Conservation (phyloP, 1,284 basidiomycete species). For the Ceratobasidium sp. region DNA sequence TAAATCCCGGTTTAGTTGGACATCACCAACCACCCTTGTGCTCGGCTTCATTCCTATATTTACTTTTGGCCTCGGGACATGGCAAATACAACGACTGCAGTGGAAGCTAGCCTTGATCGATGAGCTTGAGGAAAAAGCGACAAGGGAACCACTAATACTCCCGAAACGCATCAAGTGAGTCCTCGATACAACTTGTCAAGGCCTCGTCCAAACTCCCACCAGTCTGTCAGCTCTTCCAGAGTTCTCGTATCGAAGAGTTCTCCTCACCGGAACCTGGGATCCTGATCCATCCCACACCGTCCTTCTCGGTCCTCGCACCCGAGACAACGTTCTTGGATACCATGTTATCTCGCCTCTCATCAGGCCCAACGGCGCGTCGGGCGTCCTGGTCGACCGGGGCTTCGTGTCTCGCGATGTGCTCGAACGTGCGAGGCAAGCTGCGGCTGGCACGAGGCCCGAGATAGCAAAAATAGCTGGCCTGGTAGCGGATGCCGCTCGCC, state of each 20-base stretch:
- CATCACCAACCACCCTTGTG: conserved; percentile 79
- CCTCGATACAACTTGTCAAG: conserved; percentile 7
- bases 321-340: conserved; percentile 88
- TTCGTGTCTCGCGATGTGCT: conserved; percentile 69
- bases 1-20: conserved; percentile 42
- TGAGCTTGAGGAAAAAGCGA: conserved; percentile 91
- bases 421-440: conserved; percentile 53
- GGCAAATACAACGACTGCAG: conserved; percentile 90
- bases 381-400: conserved; percentile 91
- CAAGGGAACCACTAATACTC: conserved; percentile 79
- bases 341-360: conserved; percentile 88
- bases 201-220: conserved; percentile 7
- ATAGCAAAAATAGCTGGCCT: conserved; percentile 62
- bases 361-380: conserved; percentile 73
- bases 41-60: conserved; percentile 90
- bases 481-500: conserved; percentile 50
- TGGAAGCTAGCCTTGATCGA: conserved; percentile 98
- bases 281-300: conserved; percentile 71
- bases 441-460: conserved; percentile 44
- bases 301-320: conserved; percentile 85
- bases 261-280: conserved; percentile 81
- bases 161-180: conserved; percentile 90
- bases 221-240: conserved; percentile 75
- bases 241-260: conserved; percentile 86
- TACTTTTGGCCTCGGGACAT: conserved; percentile 91